A percentile compares a stretch with the other conserved stretches of the same genome.
Evolutionary conservation across 176 grass and related monocot species (phyloP).

Genomic region (Tuctoria greenei): DNA sequence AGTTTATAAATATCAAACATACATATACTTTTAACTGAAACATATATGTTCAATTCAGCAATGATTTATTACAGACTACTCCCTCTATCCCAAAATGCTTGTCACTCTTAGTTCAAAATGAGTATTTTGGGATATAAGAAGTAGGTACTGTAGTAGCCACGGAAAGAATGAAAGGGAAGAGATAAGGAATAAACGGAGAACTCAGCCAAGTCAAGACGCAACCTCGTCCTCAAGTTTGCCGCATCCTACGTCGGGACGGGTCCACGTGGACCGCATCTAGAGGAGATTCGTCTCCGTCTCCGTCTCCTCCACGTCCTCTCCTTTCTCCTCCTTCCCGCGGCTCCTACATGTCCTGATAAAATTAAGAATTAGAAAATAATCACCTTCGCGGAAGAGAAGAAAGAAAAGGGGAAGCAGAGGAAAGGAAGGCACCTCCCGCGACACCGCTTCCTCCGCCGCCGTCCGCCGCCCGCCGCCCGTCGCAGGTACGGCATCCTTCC

Average conservation of each 20-base stretch:
- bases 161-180: background rate
- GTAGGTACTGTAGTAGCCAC: background rate
- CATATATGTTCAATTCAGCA: background rate
- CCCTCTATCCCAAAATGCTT: too few relatives aligned
- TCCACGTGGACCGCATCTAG: background rate
- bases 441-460: background rate
- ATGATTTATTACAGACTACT: too few relatives aligned
- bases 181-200: background rate
- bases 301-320: constrained; percentile 6
- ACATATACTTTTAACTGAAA: background rate
- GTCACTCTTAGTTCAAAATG: too few relatives aligned
- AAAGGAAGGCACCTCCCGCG: background rate
- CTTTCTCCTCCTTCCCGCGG: background rate
- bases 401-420: background rate
- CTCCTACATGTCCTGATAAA: background rate
- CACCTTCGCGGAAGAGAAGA: background rate
- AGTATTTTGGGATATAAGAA: too few relatives aligned
- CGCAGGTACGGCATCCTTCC: background rate
- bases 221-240: background rate
- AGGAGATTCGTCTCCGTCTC: background rate
- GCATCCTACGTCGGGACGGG: background rate
- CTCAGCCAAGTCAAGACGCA: background rate
- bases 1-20: background rate
- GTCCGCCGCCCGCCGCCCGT: background rate
- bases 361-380: background rate